phyloP scores from a whole-genome alignment of 106 monocot genomes.

The Dioscorea dumetorum region DNA sequence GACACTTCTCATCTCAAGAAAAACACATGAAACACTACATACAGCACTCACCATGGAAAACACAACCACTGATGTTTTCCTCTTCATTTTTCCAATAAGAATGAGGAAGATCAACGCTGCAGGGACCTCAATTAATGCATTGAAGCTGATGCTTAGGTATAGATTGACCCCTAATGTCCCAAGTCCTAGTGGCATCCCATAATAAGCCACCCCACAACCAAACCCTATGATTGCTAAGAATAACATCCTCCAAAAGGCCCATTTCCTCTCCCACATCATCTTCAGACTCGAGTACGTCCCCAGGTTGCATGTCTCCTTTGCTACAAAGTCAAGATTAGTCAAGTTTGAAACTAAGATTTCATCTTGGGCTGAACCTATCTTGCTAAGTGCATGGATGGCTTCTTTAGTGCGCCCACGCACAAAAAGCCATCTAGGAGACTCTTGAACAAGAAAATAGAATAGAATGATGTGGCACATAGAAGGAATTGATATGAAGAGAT shows the following conservation, averaged over 20 bases:
- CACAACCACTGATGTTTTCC: slow-evolving; percentile 12
- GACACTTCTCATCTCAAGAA: background rate
- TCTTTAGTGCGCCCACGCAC: background rate
- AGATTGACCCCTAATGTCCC: slow-evolving; percentile 13
- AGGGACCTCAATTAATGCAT: slow-evolving; percentile 18
- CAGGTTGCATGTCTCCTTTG: background rate
- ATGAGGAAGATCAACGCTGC: slow-evolving; percentile 9
- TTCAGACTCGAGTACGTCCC: background rate
- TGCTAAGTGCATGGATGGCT: too few relatives aligned
- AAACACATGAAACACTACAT: slow-evolving; percentile 13
- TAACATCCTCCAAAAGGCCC: slow-evolving; percentile 11
- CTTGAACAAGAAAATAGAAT: slow-evolving; percentile 5
- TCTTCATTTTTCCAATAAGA: slow-evolving; percentile 11
- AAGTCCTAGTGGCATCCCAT: slow-evolving; percentile 11
- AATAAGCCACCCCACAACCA: slow-evolving; percentile 17
- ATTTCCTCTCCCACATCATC: slow-evolving; percentile 11
- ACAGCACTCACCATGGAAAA: slow-evolving; percentile 14
- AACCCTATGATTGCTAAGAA: slow-evolving; percentile 2
- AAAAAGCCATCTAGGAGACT: slow-evolving; percentile 17
- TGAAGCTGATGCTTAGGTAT: slow-evolving; percentile 11
- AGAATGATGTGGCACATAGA: slow-evolving; percentile 11
- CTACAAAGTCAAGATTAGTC: too few relatives aligned
- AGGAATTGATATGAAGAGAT: slow-evolving; percentile 19
- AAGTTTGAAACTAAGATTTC: too few relatives aligned
- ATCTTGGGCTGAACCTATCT: too few relatives aligned